phyloP scores from a whole-genome alignment of 805 yeast genomes.

The Wickerhamiella slavikovae region DNA sequence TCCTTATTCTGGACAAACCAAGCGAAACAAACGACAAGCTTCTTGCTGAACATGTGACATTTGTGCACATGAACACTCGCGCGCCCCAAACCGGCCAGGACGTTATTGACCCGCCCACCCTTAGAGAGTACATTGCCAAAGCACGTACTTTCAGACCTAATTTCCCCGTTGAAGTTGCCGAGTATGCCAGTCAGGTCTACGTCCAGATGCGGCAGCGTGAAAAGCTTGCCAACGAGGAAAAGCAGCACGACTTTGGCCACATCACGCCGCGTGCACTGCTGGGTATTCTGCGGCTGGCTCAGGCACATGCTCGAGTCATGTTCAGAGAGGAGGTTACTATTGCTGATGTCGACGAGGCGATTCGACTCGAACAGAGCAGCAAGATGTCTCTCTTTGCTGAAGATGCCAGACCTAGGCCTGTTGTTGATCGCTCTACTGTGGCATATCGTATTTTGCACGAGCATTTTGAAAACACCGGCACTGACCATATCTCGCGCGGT shows the following conservation, averaged over 20 bases:
- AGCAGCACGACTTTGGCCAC: slow-evolving; percentile 65
- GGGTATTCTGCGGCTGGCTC: slow-evolving; percentile 80
- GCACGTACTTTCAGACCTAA: slow-evolving; percentile 77
- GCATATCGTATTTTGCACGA: neutral
- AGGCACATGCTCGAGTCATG: slow-evolving; percentile 80
- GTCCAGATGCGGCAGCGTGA: slow-evolving; percentile 87
- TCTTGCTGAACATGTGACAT: slow-evolving; percentile 85
- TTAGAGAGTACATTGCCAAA: slow-evolving; percentile 71
- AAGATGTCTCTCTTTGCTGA: slow-evolving; percentile 49
- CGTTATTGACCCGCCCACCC: slow-evolving; percentile 58
- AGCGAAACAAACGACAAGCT: slow-evolving; percentile 58
- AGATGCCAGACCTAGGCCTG: slow-evolving; percentile 8
- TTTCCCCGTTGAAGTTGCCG: slow-evolving; percentile 65
- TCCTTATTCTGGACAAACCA: slow-evolving; percentile 71
- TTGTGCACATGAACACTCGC: slow-evolving; percentile 78
- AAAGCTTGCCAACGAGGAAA: slow-evolving; percentile 34
- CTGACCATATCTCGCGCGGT: neutral
- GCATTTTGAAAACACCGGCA: neutral
- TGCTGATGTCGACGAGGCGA: slow-evolving; percentile 88
- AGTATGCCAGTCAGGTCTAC: slow-evolving; percentile 67
- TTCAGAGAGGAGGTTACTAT: slow-evolving; percentile 49
- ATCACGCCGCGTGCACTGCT: slow-evolving; percentile 89
- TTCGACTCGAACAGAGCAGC: slow-evolving; percentile 71
- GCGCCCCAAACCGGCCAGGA: slow-evolving; percentile 50
- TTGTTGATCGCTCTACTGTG: neutral